Evolutionary conservation across 108 stramenopile species (phyloP).

Genomic region (Schizochytrium sp.): DNA sequence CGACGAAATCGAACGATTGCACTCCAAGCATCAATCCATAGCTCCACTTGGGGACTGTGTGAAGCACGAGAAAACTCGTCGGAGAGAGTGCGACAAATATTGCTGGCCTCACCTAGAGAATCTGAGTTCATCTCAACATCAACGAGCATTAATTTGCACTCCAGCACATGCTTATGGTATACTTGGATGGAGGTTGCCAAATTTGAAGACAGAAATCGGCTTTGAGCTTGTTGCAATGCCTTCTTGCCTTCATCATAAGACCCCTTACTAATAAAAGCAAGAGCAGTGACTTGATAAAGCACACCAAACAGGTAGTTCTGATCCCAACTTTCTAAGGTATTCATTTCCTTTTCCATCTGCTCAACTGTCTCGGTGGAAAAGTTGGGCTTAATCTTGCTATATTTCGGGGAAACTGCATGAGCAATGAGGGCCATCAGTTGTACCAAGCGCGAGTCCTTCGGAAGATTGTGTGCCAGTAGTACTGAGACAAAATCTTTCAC

Average conservation of each 20-base stretch:
- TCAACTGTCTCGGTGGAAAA: constrained; percentile 19
- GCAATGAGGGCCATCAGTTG: constrained; percentile 15
- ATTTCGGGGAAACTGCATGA: constrained; percentile 30
- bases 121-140: constrained; percentile 18
- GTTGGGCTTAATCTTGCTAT: constrained; percentile 39
- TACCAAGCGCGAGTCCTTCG: constrained; percentile 8
- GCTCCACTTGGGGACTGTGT: neutral
- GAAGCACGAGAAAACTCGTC: neutral
- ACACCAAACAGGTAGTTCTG: neutral
- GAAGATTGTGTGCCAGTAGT: neutral
- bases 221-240: neutral
- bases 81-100: neutral
- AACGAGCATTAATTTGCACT: constrained; percentile 19
- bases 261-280: constrained; percentile 30
- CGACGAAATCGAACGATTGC: constrained; percentile 15
- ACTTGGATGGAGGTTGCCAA: constrained; percentile 6
- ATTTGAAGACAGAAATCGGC: neutral
- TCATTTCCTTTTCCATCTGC: neutral
- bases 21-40: constrained; percentile 8
- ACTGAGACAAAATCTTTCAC: constrained; percentile 31
- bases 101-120: neutral
- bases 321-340: neutral
- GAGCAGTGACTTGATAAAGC: neutral
- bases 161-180: constrained; percentile 32
- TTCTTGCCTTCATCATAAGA: neutral